Base-by-base conservation (phyloP, 805 yeast species). In the Pichia nanzhaoensis region DNA sequence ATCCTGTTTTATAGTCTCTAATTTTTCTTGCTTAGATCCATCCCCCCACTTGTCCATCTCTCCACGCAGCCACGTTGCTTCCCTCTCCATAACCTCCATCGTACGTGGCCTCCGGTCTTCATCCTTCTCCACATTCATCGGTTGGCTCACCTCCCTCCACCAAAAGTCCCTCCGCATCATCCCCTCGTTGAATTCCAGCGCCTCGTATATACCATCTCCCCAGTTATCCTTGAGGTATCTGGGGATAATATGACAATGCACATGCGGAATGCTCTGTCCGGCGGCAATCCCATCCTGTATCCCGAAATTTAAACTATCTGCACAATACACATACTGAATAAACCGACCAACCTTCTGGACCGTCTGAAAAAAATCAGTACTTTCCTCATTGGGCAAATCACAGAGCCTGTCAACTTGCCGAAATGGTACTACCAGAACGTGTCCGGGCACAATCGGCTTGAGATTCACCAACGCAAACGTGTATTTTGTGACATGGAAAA, bases 261-360 rank as follows among this genome's bases (percentile, higher is more conserved):
- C 72, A 64, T 93, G 99, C 5, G 97, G 95, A 2, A 93, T 82
- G n/a, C 90, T 78, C 60, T 93, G 99, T 3, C 99, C 99, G 1
- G 97, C 91, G 41, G 88, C 88, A 0, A 89, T 85, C 0, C 99
- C 99, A 60, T 93, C 99, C 61, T 93, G 99, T 48, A 95, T 87
- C 10, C 97, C 91, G 34, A 93, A 74, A 59, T 95, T 95, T 48
- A 89, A 58, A 1, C 95, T 71, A 54, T 90, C 95, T 2, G 96
- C 95, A 31, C 80, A 72, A 61, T 81, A 93, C 12, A 73, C 67
- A 46, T 70, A 57, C 51, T 74, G 80, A 14, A 93, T 80, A 51
- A 89, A 83, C 44, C 67, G 65, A 49, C 88, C 81, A 0, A 93
- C 73, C 39, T 74, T 57, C 53, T 86, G 96, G 9, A 93, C 67